Conservation (phyloP, 2,329 filamentous ascomycete genomes). For the Lecanicillium sp. region DNA sequence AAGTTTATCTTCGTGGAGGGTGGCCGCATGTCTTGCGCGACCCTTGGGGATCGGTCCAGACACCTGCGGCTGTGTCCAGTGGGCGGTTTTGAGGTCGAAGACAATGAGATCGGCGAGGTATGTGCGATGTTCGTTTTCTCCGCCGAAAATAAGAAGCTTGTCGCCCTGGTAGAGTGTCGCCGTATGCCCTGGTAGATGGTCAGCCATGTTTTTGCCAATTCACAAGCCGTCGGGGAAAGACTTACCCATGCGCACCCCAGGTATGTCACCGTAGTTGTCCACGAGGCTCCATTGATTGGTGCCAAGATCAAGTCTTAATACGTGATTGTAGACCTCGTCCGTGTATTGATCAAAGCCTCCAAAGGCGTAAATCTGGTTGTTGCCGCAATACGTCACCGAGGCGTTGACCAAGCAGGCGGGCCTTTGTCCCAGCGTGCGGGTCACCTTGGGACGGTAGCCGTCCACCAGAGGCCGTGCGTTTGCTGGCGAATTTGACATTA, state of each 20-base stretch:
- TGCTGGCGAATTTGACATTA: constrained; percentile 80
- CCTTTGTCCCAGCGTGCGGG: constrained; percentile 67
- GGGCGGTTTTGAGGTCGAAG: constrained; percentile 87
- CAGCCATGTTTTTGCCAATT: constrained; percentile 9
- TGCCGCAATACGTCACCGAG: constrained; percentile 96
- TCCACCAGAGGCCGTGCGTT: constrained; percentile 60
- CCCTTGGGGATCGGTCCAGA: constrained; percentile 80
- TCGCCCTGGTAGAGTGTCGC: constrained; percentile 88
- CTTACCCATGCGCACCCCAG: constrained; percentile 95
- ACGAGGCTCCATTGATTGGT: constrained; percentile 92
- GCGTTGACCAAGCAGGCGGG: constrained; percentile 96
- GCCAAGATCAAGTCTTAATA: constrained; percentile 77
- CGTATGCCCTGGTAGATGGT: constrained; percentile 64
- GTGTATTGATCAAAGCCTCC: constrained; percentile 98
- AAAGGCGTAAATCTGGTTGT: constrained; percentile 96
- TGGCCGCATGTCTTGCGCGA: constrained; percentile 84
- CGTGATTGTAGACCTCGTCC: constrained; percentile 98
- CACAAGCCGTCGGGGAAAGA: too few species aligned
- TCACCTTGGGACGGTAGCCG: constrained; percentile 78
- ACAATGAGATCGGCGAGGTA: constrained; percentile 95
- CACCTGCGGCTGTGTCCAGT: constrained; percentile 90
- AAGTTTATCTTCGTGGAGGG: constrained; percentile 91
- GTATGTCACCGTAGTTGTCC: constrained; percentile 97
- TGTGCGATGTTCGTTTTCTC: constrained; percentile 94
- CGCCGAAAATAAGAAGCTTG: constrained; percentile 94